A percentile compares a stretch with the other conserved stretches of the same genome.
Evolutionary conservation across 306 rosid species (phyloP).

Genomic region (Echinosophora koreensis): DNA sequence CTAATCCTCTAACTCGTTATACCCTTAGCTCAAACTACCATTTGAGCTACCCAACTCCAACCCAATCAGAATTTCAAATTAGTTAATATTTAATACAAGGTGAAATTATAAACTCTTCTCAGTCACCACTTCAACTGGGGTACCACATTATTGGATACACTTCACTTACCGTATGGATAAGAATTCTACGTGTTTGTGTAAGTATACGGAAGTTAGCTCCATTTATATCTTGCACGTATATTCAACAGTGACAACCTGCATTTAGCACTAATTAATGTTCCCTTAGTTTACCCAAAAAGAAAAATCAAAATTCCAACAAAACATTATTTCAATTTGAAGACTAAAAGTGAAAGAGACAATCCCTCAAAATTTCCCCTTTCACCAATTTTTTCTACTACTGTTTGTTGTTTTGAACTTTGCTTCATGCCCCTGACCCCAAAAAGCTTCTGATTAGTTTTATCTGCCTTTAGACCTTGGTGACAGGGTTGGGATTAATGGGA

Average conservation of each 20-base stretch:
- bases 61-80: neutral
- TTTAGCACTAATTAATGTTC: slow-evolving; percentile 12
- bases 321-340: neutral
- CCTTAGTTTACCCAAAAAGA: neutral
- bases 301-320: neutral
- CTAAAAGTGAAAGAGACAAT: neutral
- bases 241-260: slow-evolving; percentile 44
- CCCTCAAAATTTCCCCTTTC: neutral
- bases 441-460: slow-evolving; percentile 4
- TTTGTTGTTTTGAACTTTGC: slow-evolving; percentile 39
- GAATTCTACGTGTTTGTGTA: slow-evolving; percentile 20
- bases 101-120: neutral
- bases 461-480: neutral
- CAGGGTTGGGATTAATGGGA: neutral
- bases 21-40: too few species aligned
- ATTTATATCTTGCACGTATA: slow-evolving; percentile 54
- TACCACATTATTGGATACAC: neutral
- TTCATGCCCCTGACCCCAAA: neutral
- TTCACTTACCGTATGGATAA: slow-evolving; percentile 23
- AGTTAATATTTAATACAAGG: neutral
- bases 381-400: too few species aligned
- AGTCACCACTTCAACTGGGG: neutral
- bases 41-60: too few species aligned
- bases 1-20: too few species aligned
- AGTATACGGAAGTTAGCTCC: slow-evolving; percentile 28